Base-by-base conservation (phyloP, 768 basidiomycete genomes). In the Leccinum longicurvipes region DNA sequence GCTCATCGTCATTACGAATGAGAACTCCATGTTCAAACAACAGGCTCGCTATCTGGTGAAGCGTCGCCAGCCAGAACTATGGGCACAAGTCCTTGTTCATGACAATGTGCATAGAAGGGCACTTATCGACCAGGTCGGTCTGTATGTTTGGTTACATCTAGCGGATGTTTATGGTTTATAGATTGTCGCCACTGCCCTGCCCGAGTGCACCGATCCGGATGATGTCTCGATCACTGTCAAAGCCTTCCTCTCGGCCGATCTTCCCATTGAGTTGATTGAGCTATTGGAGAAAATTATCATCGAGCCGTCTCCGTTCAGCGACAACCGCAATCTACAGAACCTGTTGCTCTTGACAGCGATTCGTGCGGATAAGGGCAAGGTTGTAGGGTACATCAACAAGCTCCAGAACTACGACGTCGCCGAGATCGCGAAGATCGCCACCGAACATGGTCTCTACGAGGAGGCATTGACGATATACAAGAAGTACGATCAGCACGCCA, bases 1-100 rank as follows among this genome's bases (percentile, higher is more conserved):
- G 73, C 82, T 99, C 57, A 95, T 99, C 67, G 72, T 84, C 21
- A 96, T 99, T 71, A 98, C 97, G 47, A 98, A 98, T 69, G 95
- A 96, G 62, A 99, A 99, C 77, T 87, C 94, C 12, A 99, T 99
- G 97, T 99, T 95, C 83, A 99, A 98, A 75, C 96, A 99, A 67
- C 97, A 98, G 73, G 92, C 97, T 51, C 88, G 97, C 27, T 99
- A 99, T 74, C 84, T 99, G 55, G 91, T 98, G 68, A 97, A 95
- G 74, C 87, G 97, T 63, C 91, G 97, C 59, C 86, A 92, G 59
- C 85, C 90, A 15, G 97, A 98, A 58, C 84, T 99, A 28, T 99
- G 97, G 97, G 85, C 89, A 2, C 93, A 98, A 73, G 97, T 99
- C 32, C 86, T 99, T 53, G 79, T 83, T 11, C 80, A 83, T 4